A percentile compares a stretch with the other conserved stretches of the same genome.
Conservation (phyloP, 257 asterid species). For the Gentiana straminea region DNA sequence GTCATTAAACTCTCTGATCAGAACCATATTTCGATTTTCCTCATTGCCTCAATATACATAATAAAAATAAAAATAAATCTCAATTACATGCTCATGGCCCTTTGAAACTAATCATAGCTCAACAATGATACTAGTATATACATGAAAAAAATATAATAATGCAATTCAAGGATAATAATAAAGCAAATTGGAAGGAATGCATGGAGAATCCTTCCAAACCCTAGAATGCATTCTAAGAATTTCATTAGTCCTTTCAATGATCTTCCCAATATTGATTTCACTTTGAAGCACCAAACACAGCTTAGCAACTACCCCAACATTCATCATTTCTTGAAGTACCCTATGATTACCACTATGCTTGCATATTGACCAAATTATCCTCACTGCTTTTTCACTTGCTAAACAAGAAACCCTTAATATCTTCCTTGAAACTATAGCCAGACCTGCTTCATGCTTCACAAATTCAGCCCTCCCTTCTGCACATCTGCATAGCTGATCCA, state of each 20-base stretch:
- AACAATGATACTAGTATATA: no score
- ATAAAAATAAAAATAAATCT: no score
- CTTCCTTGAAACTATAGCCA: slow-evolving; percentile 65
- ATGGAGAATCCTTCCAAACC: slow-evolving; percentile 62
- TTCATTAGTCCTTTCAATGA: slow-evolving; percentile 43
- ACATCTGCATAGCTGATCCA: slow-evolving; percentile 63
- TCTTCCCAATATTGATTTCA: slow-evolving; percentile 26
- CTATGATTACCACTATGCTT: slow-evolving; percentile 33
- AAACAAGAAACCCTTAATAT: slow-evolving; percentile 61
- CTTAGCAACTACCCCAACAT: slow-evolving; percentile 66
- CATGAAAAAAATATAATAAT: no score
- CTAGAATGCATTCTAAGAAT: slow-evolving; percentile 49
- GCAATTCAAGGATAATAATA: slow-evolving; percentile 31
- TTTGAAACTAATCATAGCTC: no score
- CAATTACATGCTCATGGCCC: no score
- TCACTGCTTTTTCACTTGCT: slow-evolving; percentile 52
- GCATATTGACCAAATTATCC: slow-evolving; percentile 37
- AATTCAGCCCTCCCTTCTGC: slow-evolving; percentile 79
- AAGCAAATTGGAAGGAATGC: slow-evolving; percentile 46
- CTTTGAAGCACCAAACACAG: slow-evolving; percentile 62
- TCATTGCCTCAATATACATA: no score
- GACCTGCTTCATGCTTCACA: slow-evolving; percentile 54
- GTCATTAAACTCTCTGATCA: no score
- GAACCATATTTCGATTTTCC: no score
- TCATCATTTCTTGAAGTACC: slow-evolving; percentile 59